Conservation (phyloP, 2,329 filamentous ascomycete genomes). For the Helotiales sp. region DNA sequence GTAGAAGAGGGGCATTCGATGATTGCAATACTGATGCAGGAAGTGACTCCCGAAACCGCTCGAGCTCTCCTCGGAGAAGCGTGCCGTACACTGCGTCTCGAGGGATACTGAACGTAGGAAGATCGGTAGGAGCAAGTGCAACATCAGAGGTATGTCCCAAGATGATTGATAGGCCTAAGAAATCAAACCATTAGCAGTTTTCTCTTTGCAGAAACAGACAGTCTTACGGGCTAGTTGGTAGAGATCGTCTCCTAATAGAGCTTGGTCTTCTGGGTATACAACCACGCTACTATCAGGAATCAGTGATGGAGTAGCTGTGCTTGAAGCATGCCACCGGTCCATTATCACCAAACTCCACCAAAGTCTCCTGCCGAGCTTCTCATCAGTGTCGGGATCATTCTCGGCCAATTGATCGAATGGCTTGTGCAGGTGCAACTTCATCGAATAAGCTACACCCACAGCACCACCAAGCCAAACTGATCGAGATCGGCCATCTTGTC, state of each 20-base stretch:
- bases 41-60: constrained; percentile 69
- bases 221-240: constrained; percentile 70
- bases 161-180: constrained; percentile 61
- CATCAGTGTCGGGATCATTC: constrained; percentile 62
- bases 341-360: constrained; percentile 77
- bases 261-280: constrained; percentile 62
- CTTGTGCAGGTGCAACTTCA: constrained; percentile 62
- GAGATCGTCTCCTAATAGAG: constrained; percentile 64
- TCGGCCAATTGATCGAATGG: constrained; percentile 48
- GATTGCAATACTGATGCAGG: constrained; percentile 59
- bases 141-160: constrained; percentile 59
- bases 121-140: constrained; percentile 50
- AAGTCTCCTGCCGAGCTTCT: constrained; percentile 64
- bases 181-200: constrained; percentile 13
- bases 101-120: constrained; percentile 49
- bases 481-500: constrained; percentile 49
- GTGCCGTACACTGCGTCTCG: constrained; percentile 52
- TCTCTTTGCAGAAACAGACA: not conserved
- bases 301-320: constrained; percentile 64
- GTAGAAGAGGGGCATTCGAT: constrained; percentile 59
- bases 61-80: constrained; percentile 61
- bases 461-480: constrained; percentile 67
- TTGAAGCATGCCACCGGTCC: constrained; percentile 76
- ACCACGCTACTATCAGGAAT: constrained; percentile 68
- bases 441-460: constrained; percentile 66